phyloP scores from a whole-genome alignment of 768 basidiomycete genomes.

The Xerocomus potaroensis region DNA sequence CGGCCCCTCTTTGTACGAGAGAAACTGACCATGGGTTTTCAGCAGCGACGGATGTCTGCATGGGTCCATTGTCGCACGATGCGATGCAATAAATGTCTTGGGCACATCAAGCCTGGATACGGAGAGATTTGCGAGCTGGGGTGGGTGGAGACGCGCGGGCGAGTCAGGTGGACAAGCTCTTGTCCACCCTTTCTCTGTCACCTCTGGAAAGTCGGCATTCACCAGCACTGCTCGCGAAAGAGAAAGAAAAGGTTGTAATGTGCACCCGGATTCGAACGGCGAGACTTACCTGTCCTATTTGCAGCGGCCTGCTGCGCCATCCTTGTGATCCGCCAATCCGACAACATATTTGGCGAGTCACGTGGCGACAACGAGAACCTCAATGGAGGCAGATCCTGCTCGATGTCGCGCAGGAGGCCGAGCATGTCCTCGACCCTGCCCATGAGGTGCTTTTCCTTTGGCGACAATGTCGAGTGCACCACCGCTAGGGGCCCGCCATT shows the following conservation, averaged over 20 bases:
- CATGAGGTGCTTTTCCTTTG: conserved; percentile 1
- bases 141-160: conserved; percentile 26
- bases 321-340: conserved; percentile 20
- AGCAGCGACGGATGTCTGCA: conserved; percentile 35
- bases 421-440: conserved; percentile 13
- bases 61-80: conserved; percentile 34
- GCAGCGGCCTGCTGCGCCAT: conserved; percentile 26
- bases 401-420: conserved; percentile 23
- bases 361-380: conserved; percentile 27
- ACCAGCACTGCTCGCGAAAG: conserved; percentile 26
- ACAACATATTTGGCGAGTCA: conserved; percentile 29
- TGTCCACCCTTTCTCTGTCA: conserved; percentile 23
- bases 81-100: conserved; percentile 35
- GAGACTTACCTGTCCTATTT: conserved; percentile 24
- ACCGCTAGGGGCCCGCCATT: conserved; percentile 8
- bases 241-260: background rate
- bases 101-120: background rate
- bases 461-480: conserved; percentile 10
- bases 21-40: conserved; percentile 47
- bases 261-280: background rate
- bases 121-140: conserved; percentile 12
- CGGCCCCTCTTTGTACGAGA: conserved; percentile 46
- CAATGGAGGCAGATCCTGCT: conserved; percentile 29
- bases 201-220: conserved; percentile 31
- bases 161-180: conserved; percentile 20